Conservation (phyloP, 2,329 filamentous ascomycete species). For the Cryphonectria japonica region DNA sequence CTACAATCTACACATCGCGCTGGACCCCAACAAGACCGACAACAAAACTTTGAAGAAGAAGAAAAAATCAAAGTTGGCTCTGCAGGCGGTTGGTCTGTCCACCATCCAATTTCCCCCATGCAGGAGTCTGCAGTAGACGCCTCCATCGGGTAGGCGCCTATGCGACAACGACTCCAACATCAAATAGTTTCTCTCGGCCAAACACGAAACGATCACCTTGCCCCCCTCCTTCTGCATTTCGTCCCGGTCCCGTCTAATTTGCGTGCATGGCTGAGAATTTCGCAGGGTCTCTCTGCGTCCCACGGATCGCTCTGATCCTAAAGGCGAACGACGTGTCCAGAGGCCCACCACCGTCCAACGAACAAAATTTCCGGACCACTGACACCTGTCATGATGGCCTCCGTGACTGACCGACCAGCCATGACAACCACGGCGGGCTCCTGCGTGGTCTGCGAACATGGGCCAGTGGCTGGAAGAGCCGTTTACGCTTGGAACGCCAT, state of each 20-base stretch:
- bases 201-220: background rate
- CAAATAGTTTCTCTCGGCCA: background rate
- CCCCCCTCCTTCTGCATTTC: background rate
- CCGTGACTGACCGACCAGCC: background rate
- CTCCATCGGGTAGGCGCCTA: conserved; percentile 25
- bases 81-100: conserved; percentile 25
- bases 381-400: conserved; percentile 11
- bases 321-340: conserved; percentile 12
- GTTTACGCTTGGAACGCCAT: background rate
- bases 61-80: conserved; percentile 7
- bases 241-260: conserved; percentile 7
- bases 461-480: conserved; percentile 1
- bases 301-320: conserved; percentile 1
- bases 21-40: background rate
- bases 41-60: no score
- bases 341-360: conserved; percentile 14
- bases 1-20: background rate
- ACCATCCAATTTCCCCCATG: conserved; percentile 29
- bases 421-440: background rate
- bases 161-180: conserved; percentile 1
- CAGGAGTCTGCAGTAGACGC: conserved; percentile 30
- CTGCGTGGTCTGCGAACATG: conserved; percentile 3
- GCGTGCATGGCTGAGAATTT: conserved; percentile 12
- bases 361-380: background rate
- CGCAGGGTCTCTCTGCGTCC: conserved; percentile 4